Base-by-base conservation (phyloP, 2,329 filamentous ascomycete genomes). In the Phaeosphaeriaceae sp. region DNA sequence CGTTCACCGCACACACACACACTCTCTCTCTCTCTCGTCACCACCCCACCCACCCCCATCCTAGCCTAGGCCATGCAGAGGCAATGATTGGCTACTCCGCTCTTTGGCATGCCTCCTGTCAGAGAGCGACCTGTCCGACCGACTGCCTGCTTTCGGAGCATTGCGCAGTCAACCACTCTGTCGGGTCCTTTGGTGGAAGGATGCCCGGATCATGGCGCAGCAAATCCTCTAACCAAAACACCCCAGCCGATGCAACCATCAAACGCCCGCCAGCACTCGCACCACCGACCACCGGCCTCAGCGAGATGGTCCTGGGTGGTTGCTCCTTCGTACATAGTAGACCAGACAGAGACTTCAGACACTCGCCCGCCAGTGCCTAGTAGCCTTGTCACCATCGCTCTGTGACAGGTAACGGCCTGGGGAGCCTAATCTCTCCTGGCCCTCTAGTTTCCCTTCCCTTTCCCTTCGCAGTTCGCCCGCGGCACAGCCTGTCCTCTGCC, bases 321-420 rank as follows among this genome's bases (percentile, higher is more conserved):
- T 26, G 23, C 23, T 26, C 23, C 23, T 26, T 26, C 23, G 23
- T 26, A 26, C 23, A 26, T 26, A 26, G 23, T 26, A 26, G 23
- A 26, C 23, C 23, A 26, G 47, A 52, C 46, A 26, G 47, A 52
- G 45, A 50, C 42, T 39, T 46, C 49, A 42, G 36, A 42, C 50
- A 51, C 34, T 37, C 41, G 40, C 42, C 47, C 29, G 47, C 49
- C 44, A 32, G 50, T 35, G 53, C 56, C 51, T 50, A 54, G 54
- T 55, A 49, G 47, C 49, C 48, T 41, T 40, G 46, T 58, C 50
- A 46, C 52, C 45, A 41, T 60, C 54, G 50, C 48, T 56, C 64
- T 50, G 66, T 70, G 71, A 72, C 68, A 68, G 68, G 55, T 68
- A 71, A 69, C 68, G 65, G 67, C 50, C 48, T 57, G 35, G n/a